Percentiles rank a stretch among this genome's conserved stretches.
phyloP scores from a whole-genome alignment of 176 grass and related monocot species.

The Thalia dealbata region DNA sequence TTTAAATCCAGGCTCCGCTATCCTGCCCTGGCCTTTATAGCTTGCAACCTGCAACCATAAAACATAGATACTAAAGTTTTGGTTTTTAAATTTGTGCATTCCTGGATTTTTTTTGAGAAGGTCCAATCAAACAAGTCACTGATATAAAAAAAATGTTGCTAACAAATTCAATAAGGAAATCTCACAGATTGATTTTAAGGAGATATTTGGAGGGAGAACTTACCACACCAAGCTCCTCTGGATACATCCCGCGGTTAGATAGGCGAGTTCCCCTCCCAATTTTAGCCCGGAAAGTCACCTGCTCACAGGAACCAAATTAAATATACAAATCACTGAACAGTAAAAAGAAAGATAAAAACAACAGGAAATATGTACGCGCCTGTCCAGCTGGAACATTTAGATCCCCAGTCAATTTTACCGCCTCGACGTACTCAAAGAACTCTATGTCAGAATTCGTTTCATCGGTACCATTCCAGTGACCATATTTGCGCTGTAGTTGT shows the following conservation, averaged over 20 bases:
- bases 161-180: background rate
- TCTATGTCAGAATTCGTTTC: conserved; percentile 36
- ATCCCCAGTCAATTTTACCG: conserved; percentile 96
- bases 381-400: conserved; percentile 89
- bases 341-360: background rate
- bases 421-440: conserved; percentile 97
- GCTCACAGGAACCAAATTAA: background rate
- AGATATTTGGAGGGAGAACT: conserved; percentile 16
- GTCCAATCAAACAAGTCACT: background rate
- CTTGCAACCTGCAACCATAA: conserved; percentile 41
- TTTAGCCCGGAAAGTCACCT: conserved; percentile 94
- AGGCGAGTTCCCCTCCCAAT: conserved; percentile 66
- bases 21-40: conserved; percentile 92
- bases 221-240: conserved; percentile 93
- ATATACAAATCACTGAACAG: background rate
- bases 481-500: conserved; percentile 64
- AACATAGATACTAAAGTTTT: background rate
- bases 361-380: conserved; percentile 26
- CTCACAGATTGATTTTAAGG: background rate
- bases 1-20: conserved; percentile 83
- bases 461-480: conserved; percentile 60
- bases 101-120: background rate
- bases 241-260: conserved; percentile 68
- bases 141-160: background rate
- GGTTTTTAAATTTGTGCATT: background rate